Evolutionary conservation across 2,329 filamentous ascomycete species (phyloP).

Genomic region (Zalaria sp.): DNA sequence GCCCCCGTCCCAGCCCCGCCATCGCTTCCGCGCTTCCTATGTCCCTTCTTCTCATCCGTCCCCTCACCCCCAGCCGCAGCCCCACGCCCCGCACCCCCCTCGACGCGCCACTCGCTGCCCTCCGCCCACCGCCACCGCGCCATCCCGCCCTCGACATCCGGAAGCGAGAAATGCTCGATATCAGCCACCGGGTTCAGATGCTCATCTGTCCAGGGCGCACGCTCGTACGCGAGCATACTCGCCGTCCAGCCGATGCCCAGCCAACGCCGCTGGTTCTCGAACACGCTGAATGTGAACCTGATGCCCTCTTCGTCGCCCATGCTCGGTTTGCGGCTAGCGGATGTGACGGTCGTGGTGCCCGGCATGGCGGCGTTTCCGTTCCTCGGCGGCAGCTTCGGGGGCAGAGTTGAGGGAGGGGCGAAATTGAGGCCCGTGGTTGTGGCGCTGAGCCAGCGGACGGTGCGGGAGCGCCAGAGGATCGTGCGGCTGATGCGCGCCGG

Average conservation of each 20-base stretch:
- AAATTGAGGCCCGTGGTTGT: constrained; percentile 73
- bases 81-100: constrained; percentile 39
- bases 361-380: constrained; percentile 17
- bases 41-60: constrained; percentile 16
- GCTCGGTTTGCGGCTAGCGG: constrained; percentile 30
- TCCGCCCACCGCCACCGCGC: constrained; percentile 69
- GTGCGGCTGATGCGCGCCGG: constrained; percentile 73
- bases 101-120: constrained; percentile 75
- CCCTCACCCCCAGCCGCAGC: constrained; percentile 19
- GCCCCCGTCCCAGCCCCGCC: constrained; percentile 11
- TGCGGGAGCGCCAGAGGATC: constrained; percentile 77
- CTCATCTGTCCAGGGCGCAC: constrained; percentile 89
- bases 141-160: constrained; percentile 49
- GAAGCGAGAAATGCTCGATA: constrained; percentile 58
- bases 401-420: constrained; percentile 28
- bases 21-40: constrained; percentile 10
- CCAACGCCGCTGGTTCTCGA: constrained; percentile 94
- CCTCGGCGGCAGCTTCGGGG: constrained; percentile 24
- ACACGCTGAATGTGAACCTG: constrained; percentile 90
- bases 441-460: constrained; percentile 53
- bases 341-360: constrained; percentile 24
- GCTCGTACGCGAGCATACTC: constrained; percentile 79
- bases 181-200: constrained; percentile 69
- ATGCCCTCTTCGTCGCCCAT: constrained; percentile 51
- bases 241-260: constrained; percentile 89